Evolutionary conservation across 352 stramenopile species (phyloP), one percentile per base, ranked within the genome.

Genomic region (Globisporangium recalcitrans): DNA sequence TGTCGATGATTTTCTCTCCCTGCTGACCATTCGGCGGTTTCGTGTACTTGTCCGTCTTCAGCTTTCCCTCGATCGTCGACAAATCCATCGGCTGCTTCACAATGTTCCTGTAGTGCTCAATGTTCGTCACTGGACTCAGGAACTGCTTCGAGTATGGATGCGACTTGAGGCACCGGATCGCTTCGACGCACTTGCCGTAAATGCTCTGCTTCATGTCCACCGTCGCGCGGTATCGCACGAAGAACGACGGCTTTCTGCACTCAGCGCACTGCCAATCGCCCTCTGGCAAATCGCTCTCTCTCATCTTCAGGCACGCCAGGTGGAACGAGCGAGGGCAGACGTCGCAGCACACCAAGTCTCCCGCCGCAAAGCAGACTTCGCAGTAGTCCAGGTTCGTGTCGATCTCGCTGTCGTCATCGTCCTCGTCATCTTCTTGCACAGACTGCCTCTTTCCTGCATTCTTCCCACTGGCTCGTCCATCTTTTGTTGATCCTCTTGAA

Each of bases 271-370:
- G 82, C 85, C 85, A 94, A 54, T 92, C 78, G n/a, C 82, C 85
- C 52, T 89, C 75, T 0, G 85, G 85, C 6, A 94, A 65, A 40
- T 94, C 82, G 49, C 74, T 80, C 58, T 92, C 79, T 6, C 64
- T 75, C 73, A 92, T 80, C 22, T 81, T 68, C 27, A 93, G 51
- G 59, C 95, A 98, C 31, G 83, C 79, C 27, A 89, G 49, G 63
- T 98, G 95, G 80, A 93, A 98, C 38, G 90, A 92, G 24, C 92
- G 78, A 6, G 93, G 93, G 57, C 95, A 98, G 31, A 88, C 82
- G 47, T 94, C 88, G 63, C 95, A 98, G 64, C 84, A 96, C 6
- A 97, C 76, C 1, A 97, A 60, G 63, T 96, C 85, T n/a, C 90
- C 91, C 26, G 78, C 78, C 9, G 74, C 73, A 14, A 80, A 65